A percentile compares a stretch with the other conserved stretches of the same genome.
Evolutionary conservation across 1,284 basidiomycete species (phyloP).

Genomic region (Inonotus hispidus): DNA sequence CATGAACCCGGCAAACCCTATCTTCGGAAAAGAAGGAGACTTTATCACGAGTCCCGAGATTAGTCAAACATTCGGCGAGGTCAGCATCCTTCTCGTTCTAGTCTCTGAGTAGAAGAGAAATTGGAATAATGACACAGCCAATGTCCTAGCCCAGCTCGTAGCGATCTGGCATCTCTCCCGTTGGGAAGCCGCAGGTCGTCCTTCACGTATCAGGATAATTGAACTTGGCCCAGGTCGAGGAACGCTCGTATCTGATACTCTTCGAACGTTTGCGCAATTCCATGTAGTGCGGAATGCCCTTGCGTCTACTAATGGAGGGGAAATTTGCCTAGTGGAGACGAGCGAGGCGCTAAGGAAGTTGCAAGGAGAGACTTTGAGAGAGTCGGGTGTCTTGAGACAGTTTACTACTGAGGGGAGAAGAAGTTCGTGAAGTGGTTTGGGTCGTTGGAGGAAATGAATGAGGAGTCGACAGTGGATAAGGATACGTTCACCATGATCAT

Average conservation of each 20-base stretch:
- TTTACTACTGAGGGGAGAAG: conserved; percentile 9
- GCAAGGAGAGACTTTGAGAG: conserved; percentile 55
- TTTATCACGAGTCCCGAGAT: conserved; percentile 98
- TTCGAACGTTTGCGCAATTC: conserved; percentile 65
- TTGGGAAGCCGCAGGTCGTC: conserved; percentile 59
- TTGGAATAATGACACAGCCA: conserved; percentile 20
- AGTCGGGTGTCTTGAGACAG: neutral
- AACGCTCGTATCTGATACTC: conserved; percentile 87
- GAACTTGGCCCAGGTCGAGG: conserved; percentile 95
- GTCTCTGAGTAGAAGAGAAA: conserved; percentile 22
- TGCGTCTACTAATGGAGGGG: conserved; percentile 27
- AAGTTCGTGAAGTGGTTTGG: conserved; percentile 66
- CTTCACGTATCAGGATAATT: conserved; percentile 62
- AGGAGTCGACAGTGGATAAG: conserved; percentile 27
- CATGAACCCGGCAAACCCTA: conserved; percentile 62
- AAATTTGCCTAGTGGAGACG: conserved; percentile 78
- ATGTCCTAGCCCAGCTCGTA: conserved; percentile 53
- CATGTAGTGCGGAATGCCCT: conserved; percentile 37
- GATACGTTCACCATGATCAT: conserved; percentile 80
- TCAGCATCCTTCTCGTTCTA: conserved; percentile 31
- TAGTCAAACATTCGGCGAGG: conserved; percentile 95
- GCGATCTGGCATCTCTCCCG: conserved; percentile 83
- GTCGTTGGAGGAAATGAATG: conserved; percentile 61
- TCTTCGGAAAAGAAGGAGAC: conserved; percentile 87
- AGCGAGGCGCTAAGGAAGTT: conserved; percentile 61